phyloP scores from a whole-genome alignment of 2,329 filamentous ascomycete genomes.

The Diaporthe vexans region DNA sequence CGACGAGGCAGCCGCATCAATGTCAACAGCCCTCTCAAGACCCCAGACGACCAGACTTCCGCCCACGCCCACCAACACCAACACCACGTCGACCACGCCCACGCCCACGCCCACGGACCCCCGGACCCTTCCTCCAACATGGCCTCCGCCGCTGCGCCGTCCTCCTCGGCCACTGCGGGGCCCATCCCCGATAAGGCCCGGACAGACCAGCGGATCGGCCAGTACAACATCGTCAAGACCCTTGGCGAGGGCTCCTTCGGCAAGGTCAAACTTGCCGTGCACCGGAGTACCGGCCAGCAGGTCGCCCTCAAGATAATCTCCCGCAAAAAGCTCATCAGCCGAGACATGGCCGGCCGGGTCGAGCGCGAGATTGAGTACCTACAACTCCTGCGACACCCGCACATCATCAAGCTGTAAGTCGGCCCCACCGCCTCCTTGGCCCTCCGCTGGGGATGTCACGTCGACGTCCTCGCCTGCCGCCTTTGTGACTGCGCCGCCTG shows the following conservation, averaged over 20 bases:
- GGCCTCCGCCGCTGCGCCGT: slow-evolving; percentile 48
- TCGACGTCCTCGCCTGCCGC: slow-evolving; percentile 2
- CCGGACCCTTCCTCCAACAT: slow-evolving; percentile 51
- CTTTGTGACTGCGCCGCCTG: background rate
- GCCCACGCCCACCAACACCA: slow-evolving; percentile 36
- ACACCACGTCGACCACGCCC: background rate
- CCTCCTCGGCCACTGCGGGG: slow-evolving; percentile 35
- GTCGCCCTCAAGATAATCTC: slow-evolving; percentile 99
- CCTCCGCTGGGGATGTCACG: background rate
- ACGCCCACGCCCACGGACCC: slow-evolving; percentile 33
- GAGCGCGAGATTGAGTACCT: slow-evolving; percentile 99
- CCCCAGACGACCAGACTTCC: slow-evolving; percentile 49
- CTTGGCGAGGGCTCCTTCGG: slow-evolving; percentile 97
- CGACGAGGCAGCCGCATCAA: slow-evolving; percentile 64
- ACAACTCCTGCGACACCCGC: slow-evolving; percentile 93
- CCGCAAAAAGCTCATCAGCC: slow-evolving; percentile 93
- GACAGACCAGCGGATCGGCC: slow-evolving; percentile 87
- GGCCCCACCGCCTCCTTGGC: background rate
- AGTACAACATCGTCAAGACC: slow-evolving; percentile 91
- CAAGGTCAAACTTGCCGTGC: slow-evolving; percentile 97
- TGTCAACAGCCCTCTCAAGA: slow-evolving; percentile 47
- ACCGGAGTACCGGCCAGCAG: slow-evolving; percentile 92
- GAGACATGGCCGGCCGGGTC: slow-evolving; percentile 97
- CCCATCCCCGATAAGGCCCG: slow-evolving; percentile 63
- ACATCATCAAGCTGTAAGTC: slow-evolving; percentile 96